phyloP scores from a whole-genome alignment of 805 yeast genomes.

The Metschnikowia drakensbergensis region DNA sequence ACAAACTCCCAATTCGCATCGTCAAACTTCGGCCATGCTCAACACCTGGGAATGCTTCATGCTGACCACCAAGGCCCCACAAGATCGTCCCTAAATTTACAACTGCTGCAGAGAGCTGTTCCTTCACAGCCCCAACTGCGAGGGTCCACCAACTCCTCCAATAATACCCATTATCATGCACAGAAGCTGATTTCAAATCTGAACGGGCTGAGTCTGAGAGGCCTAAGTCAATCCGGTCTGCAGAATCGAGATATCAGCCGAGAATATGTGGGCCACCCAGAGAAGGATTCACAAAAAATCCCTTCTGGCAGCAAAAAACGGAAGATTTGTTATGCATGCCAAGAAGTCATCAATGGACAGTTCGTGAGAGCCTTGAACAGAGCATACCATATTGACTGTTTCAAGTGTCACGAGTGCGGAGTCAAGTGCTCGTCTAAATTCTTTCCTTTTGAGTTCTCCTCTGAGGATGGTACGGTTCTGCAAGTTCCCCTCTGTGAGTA shows the following conservation, averaged over 20 bases:
- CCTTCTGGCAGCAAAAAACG: slow-evolving; percentile 17
- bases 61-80: background rate
- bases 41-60: background rate
- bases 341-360: slow-evolving; percentile 50
- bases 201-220: slow-evolving; percentile 1
- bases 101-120: slow-evolving; percentile 1
- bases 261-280: background rate
- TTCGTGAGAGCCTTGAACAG: slow-evolving; percentile 79
- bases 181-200: background rate
- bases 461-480: slow-evolving; percentile 13
- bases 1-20: background rate
- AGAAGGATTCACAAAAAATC: background rate
- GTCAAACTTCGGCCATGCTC: background rate
- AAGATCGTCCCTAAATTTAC: background rate
- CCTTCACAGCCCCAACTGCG: background rate
- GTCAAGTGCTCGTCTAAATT: slow-evolving; percentile 79
- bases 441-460: slow-evolving; percentile 63
- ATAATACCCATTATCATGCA: background rate
- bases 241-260: background rate
- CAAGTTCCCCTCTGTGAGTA: slow-evolving; percentile 75
- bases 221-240: background rate
- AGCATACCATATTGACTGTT: slow-evolving; percentile 84
- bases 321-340: slow-evolving; percentile 37
- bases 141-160: background rate
- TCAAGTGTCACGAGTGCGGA: slow-evolving; percentile 82